Conservation (phyloP, 805 yeast genomes). For the Wickerhamomyces sydowiorum region DNA sequence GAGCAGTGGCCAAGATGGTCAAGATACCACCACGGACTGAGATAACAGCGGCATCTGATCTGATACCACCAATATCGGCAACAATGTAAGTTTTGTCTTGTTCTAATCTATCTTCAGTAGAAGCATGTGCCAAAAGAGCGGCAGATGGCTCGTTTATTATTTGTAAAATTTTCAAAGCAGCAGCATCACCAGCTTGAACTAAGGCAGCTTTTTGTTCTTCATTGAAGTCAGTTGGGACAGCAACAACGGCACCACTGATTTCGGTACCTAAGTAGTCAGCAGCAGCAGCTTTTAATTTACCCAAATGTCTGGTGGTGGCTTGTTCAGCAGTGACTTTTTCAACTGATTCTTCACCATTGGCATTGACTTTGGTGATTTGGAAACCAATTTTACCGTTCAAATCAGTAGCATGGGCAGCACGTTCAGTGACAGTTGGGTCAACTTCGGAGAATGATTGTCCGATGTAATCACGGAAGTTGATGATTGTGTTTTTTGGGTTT, state of each 20-base stretch:
- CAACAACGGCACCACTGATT: conserved; percentile 77
- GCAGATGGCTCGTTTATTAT: conserved; percentile 89
- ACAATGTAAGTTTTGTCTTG: conserved; percentile 81
- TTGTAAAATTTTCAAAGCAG: conserved; percentile 80
- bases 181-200: conserved; percentile 52
- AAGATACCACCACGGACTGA: conserved; percentile 91
- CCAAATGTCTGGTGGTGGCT: conserved; percentile 77
- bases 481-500: conserved; percentile 80
- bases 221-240: conserved; percentile 86
- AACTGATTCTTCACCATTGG: conserved; percentile 36
- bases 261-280: conserved; percentile 83
- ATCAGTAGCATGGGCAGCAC: conserved; percentile 63
- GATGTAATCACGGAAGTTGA: conserved; percentile 89
- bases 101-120: conserved; percentile 29
- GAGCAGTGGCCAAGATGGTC: conserved; percentile 82
- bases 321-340: conserved; percentile 68
- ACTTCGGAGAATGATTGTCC: conserved; percentile 70
- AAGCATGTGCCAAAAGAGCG: conserved; percentile 76
- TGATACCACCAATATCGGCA: conserved; percentile 93
- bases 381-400: conserved; percentile 67
- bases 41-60: conserved; percentile 93
- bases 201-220: conserved; percentile 66
- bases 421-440: conserved; percentile 56
- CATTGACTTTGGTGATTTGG: conserved; percentile 34
- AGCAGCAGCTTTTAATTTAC: conserved; percentile 80